Conservation (phyloP, 495 filamentous ascomycete genomes). For the Trichodelitschia bisporula region DNA sequence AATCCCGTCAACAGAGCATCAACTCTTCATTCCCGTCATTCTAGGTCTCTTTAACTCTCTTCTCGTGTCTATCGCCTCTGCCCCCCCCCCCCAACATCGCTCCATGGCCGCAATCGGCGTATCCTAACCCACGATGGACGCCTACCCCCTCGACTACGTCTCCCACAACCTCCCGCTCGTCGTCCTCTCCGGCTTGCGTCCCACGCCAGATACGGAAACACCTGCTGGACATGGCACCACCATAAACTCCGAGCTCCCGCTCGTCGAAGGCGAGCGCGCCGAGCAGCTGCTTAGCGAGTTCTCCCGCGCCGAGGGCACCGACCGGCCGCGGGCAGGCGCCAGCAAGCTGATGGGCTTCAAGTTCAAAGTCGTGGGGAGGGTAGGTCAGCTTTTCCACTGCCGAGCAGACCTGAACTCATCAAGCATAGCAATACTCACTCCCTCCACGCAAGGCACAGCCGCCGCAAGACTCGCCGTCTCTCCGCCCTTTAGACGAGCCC, state of each 20-base stretch:
- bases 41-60: too few relatives aligned
- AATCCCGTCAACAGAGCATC: too few relatives aligned
- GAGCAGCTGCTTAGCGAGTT: slow-evolving; percentile 43
- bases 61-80: too few relatives aligned
- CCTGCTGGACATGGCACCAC: slow-evolving; percentile 13
- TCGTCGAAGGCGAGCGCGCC: slow-evolving; percentile 37
- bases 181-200: slow-evolving; percentile 49
- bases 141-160: slow-evolving; percentile 57
- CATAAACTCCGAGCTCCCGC: slow-evolving; percentile 41
- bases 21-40: too few relatives aligned
- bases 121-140: slow-evolving; percentile 72
- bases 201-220: background rate
- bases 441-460: slow-evolving; percentile 38
- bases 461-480: slow-evolving; percentile 17
- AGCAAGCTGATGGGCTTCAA: slow-evolving; percentile 23
- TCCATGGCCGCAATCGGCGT: too few relatives aligned
- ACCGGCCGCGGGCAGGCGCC: slow-evolving; percentile 28
- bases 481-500: slow-evolving; percentile 22
- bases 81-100: too few relatives aligned
- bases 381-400: slow-evolving; percentile 26
- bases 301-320: slow-evolving; percentile 35
- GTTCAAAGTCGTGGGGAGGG: slow-evolving; percentile 51
- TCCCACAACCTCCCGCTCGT: slow-evolving; percentile 62
- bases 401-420: background rate
- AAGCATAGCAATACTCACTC: slow-evolving; percentile 27